These are phyloP conservation scores for Chlorencoelia australis DNA, from an alignment of 2,329 filamentous ascomycete species.

Conservation along the genomic window DNA sequence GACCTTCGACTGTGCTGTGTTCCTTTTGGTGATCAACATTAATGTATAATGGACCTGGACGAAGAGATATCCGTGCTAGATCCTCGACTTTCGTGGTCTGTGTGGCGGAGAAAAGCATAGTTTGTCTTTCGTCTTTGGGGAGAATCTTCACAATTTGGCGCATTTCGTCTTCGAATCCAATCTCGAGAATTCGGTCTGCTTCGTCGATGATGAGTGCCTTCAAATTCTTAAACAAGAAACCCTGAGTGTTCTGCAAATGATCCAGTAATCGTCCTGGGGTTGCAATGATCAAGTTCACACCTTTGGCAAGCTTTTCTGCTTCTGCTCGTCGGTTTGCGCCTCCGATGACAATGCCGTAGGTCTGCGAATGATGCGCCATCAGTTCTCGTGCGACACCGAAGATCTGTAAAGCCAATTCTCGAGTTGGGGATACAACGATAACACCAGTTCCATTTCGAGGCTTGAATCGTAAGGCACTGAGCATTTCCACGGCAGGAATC, in stretches of 20 bases:
- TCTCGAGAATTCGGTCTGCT: slow-evolving; percentile 90
- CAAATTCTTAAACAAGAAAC: slow-evolving; percentile 85
- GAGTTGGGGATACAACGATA: slow-evolving; percentile 83
- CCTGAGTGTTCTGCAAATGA: slow-evolving; percentile 84
- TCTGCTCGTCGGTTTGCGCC: slow-evolving; percentile 86
- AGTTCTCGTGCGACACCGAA: slow-evolving; percentile 91
- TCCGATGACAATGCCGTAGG: slow-evolving; percentile 91
- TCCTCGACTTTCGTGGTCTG: slow-evolving; percentile 99
- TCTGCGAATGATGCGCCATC: slow-evolving; percentile 88
- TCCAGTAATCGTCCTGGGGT: slow-evolving; percentile 89
- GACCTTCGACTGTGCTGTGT: slow-evolving; percentile 81
- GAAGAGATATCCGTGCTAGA: slow-evolving; percentile 83
- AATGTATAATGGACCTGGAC: slow-evolving; percentile 87
- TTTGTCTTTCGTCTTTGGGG: slow-evolving; percentile 78
- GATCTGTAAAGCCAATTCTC: slow-evolving; percentile 90
- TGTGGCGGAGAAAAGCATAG: slow-evolving; percentile 97
- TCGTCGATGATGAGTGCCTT: slow-evolving; percentile 92
- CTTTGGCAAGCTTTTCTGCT: slow-evolving; percentile 87
- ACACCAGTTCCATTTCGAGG: slow-evolving; percentile 88
- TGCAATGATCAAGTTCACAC: slow-evolving; percentile 88
- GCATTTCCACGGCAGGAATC: slow-evolving; percentile 88
- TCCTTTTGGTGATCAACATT: slow-evolving; percentile 89
- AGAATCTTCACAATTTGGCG: slow-evolving; percentile 91
- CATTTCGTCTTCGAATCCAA: slow-evolving; percentile 99
- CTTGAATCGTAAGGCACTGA: slow-evolving; percentile 84